Conservation (phyloP, 495 filamentous ascomycete species). For the Cercophora sp. region DNA sequence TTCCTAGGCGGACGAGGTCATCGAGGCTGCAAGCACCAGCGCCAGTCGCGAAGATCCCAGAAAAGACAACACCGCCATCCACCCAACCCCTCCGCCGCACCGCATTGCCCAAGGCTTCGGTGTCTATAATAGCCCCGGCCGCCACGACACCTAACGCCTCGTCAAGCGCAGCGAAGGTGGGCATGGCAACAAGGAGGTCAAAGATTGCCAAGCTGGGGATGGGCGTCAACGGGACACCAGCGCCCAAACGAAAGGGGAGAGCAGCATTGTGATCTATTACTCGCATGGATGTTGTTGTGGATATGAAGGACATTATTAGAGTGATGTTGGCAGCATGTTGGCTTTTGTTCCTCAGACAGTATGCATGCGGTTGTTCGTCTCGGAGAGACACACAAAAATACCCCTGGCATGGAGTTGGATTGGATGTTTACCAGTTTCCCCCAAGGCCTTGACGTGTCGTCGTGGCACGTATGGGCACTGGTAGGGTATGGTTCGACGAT, state of each 20-base stretch:
- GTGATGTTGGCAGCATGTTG: no score
- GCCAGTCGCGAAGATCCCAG: constrained; percentile 17
- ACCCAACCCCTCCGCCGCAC: neutral
- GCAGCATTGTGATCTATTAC: no score
- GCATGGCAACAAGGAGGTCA: constrained; percentile 23
- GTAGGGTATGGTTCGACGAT: no score
- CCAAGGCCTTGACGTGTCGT: no score
- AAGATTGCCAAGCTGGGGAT: constrained; percentile 29
- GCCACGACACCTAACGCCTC: neutral
- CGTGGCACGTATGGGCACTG: no score
- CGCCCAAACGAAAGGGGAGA: constrained; percentile 29
- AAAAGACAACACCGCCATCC: constrained; percentile 1
- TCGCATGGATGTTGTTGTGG: no score
- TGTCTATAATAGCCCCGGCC: neutral
- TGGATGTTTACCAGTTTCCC: no score
- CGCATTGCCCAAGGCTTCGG: neutral
- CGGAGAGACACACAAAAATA: no score
- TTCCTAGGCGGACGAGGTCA: constrained; percentile 15
- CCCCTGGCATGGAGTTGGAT: no score
- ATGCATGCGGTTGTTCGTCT: no score
- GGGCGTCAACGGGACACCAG: constrained; percentile 34
- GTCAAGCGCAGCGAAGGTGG: neutral
- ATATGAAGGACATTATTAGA: no score
- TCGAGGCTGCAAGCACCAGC: constrained; percentile 20
- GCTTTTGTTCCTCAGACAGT: no score